A percentile compares a stretch with the other conserved stretches of the same genome.
phyloP scores from a whole-genome alignment of 192 early-diverging fungal genomes.

The Mortierella hygrophila region DNA sequence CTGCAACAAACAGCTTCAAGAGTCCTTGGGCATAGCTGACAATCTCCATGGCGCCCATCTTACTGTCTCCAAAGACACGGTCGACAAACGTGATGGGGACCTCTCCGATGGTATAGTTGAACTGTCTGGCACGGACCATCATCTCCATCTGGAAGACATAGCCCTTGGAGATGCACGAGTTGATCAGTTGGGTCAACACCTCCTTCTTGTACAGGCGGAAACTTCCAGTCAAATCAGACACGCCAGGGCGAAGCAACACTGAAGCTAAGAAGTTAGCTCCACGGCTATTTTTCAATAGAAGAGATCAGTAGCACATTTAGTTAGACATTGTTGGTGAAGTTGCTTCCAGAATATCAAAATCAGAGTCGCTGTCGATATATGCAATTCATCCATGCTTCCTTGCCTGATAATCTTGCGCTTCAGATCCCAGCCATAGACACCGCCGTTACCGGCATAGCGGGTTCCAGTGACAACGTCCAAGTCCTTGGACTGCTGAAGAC shows the following conservation, averaged over 20 bases:
- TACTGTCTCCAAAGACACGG: slow-evolving; percentile 96
- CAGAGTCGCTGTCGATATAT: background rate
- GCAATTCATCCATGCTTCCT: background rate
- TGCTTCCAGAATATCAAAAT: too few species aligned
- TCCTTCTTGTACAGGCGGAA: slow-evolving; percentile 97
- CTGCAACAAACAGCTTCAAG: slow-evolving; percentile 80
- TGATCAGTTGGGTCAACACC: slow-evolving; percentile 87
- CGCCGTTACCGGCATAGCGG: slow-evolving; percentile 87
- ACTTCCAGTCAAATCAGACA: slow-evolving; percentile 95
- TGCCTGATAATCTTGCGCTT: slow-evolving; percentile 93
- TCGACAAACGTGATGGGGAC: slow-evolving; percentile 99
- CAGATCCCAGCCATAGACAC: slow-evolving; percentile 98
- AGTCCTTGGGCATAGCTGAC: slow-evolving; percentile 93
- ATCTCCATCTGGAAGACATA: slow-evolving; percentile 99
- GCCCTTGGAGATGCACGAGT: slow-evolving; percentile 92
- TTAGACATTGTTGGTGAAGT: background rate
- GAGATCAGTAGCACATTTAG: background rate
- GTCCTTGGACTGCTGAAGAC: slow-evolving; percentile 84
- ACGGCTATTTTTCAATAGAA: slow-evolving; percentile 64
- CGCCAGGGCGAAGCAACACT: slow-evolving; percentile 87
- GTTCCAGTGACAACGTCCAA: slow-evolving; percentile 96
- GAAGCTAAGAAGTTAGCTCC: slow-evolving; percentile 97
- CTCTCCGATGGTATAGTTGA: slow-evolving; percentile 90
- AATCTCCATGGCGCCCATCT: slow-evolving; percentile 96
- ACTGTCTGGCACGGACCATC: slow-evolving; percentile 97